Base-by-base conservation (phyloP, 2,329 filamentous ascomycete genomes). In the Penicillium nordicum region DNA sequence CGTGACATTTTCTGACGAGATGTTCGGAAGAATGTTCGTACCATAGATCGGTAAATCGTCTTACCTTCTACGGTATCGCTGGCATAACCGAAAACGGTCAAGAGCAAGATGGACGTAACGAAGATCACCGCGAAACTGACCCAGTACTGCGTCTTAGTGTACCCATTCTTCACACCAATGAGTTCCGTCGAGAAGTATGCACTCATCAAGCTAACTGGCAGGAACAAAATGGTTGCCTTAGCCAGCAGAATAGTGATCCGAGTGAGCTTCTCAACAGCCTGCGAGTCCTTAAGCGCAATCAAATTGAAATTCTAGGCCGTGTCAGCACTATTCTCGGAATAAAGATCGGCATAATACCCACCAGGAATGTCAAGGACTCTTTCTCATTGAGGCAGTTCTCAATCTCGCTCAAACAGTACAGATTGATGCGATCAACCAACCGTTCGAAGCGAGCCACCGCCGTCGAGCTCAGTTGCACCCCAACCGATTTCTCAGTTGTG, bases 191-290 rank as follows among this genome's bases (percentile, higher is more conserved):
- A 86, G 70, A 90, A 92, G 72, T 90, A 92, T 32, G 79, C 84
- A 4, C 88, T 90, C 83, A 91, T 86, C 47, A 91, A 80, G 62
- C 82, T 87, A 58, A 91, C 86, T 0, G 88, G 88, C 53, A 91
- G 79, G 74, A 92, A 92, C 50, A 91, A 78, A 40, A 91, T 88
- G 12, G 86, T 89, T 6, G 88, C 83, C 69, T 92, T 91, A 45
- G 87, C 88, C 11, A 92, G 78, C 5, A 92, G 76, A 5, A 90
- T 84, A 4, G 88, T 89, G 60, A 88, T 86, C 55, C 88, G 79
- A 0, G 88, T 90, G 21, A 92, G 79, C 21, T 86, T 82, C 57
- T 89, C 88, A 11, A 90, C 88, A 4, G 85, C 84, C 61, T 85
- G 82, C 0, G 87, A 89, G 70, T 91, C 87, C 68, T 88, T 90